Percentiles rank a stretch among this genome's conserved stretches.
phyloP scores from a whole-genome alignment of 257 asterid species.

The Solanum tarapatanum region DNA sequence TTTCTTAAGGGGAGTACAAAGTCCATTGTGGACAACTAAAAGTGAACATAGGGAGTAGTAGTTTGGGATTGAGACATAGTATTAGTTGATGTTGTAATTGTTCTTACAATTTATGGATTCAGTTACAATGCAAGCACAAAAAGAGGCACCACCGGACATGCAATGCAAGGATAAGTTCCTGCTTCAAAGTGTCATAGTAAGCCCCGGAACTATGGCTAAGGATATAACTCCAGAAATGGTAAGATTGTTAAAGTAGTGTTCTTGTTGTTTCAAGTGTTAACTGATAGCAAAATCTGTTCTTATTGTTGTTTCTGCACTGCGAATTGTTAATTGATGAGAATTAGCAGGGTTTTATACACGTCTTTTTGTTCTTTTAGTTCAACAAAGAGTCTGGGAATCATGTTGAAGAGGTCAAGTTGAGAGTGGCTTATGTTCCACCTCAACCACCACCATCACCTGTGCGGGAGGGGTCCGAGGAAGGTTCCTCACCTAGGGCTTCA shows the following conservation, averaged over 20 bases:
- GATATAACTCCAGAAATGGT: constrained; percentile 85
- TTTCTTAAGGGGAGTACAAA: background rate
- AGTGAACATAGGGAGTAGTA: background rate
- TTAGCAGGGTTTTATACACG: background rate
- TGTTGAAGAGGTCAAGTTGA: constrained; percentile 86
- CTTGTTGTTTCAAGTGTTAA: background rate
- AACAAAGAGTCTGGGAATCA: constrained; percentile 78
- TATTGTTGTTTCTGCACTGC: background rate
- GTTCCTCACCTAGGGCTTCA: constrained; percentile 86
- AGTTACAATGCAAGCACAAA: constrained; percentile 99
- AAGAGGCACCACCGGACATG: constrained; percentile 87
- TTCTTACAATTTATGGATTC: constrained; percentile 5
- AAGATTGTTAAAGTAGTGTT: background rate
- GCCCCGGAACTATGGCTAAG: constrained; percentile 47
- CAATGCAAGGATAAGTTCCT: constrained; percentile 96
- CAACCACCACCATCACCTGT: constrained; percentile 93
- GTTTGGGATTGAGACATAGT: background rate
- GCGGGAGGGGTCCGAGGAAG: constrained; percentile 92
- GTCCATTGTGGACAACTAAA: background rate
- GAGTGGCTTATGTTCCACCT: constrained; percentile 65
- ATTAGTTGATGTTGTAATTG: background rate
- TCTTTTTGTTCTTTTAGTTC: constrained; percentile 35
- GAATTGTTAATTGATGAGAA: background rate
- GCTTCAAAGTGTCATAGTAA: constrained; percentile 62
- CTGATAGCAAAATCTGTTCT: background rate